phyloP scores from a whole-genome alignment of 2,329 filamentous ascomycete species.

The Ascochyta fabae region DNA sequence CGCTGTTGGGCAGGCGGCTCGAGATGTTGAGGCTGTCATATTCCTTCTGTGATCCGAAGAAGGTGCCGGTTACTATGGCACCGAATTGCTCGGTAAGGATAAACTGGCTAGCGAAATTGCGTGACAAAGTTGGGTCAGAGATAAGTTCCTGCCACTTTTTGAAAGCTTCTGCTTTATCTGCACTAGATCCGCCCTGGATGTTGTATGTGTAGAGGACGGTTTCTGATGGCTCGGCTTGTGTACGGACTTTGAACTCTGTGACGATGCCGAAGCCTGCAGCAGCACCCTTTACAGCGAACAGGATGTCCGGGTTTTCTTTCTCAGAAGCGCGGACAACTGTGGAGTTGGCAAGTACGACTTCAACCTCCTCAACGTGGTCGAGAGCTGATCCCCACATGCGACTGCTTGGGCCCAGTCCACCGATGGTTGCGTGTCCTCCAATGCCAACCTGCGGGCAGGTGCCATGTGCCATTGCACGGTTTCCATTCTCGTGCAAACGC shows the following conservation, averaged over 20 bases:
- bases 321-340: slow-evolving; percentile 48
- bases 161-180: slow-evolving; percentile 38
- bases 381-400: slow-evolving; percentile 44
- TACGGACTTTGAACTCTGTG: slow-evolving; percentile 49
- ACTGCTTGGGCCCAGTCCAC: slow-evolving; percentile 43
- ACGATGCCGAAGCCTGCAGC: slow-evolving; percentile 53
- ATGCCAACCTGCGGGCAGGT: slow-evolving; percentile 47
- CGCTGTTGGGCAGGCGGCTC: slow-evolving; percentile 29
- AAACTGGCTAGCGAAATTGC: slow-evolving; percentile 45
- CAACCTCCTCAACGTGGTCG: slow-evolving; percentile 44
- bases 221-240: slow-evolving; percentile 41
- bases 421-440: slow-evolving; percentile 48
- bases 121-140: slow-evolving; percentile 37
- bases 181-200: slow-evolving; percentile 32
- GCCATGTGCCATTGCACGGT: slow-evolving; percentile 57
- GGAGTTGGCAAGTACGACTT: slow-evolving; percentile 51
- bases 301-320: slow-evolving; percentile 48
- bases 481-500: slow-evolving; percentile 43
- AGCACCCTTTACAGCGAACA: slow-evolving; percentile 53
- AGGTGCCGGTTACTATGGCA: slow-evolving; percentile 43
- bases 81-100: slow-evolving; percentile 40
- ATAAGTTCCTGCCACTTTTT: slow-evolving; percentile 47
- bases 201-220: slow-evolving; percentile 45
- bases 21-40: slow-evolving; percentile 45
- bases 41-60: slow-evolving; percentile 41